Conservation (phyloP, 176 grass and related monocot species). For the Eleusine coracana region DNA sequence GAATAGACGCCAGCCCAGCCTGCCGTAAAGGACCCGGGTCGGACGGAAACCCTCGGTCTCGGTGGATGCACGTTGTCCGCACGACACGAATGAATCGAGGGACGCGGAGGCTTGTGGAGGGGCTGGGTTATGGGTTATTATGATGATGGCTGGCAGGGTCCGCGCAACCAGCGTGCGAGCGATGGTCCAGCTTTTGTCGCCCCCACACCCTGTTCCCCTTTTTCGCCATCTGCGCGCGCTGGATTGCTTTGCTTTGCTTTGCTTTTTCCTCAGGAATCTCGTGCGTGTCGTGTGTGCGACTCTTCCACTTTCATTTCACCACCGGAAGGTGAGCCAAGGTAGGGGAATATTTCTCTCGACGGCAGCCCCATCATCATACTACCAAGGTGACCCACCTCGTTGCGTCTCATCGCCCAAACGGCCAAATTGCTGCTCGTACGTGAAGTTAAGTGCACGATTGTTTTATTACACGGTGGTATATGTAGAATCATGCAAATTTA, state of each 20-base stretch:
- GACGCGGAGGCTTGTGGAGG: not conserved
- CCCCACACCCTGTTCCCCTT: not conserved
- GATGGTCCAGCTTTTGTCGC: conserved; percentile 31
- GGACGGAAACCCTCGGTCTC: no score
- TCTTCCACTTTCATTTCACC: not conserved
- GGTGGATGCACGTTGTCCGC: not conserved
- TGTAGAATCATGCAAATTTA: no score
- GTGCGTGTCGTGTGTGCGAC: not conserved
- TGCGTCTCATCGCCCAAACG: no score
- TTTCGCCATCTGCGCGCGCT: not conserved
- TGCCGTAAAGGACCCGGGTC: not conserved
- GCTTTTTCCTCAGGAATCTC: not conserved
- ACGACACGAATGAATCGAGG: not conserved
- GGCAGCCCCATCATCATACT: no score
- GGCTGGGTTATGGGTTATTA: no score
- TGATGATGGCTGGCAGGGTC: conserved; percentile 22
- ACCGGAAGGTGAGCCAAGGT: not conserved
- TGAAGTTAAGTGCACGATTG: no score
- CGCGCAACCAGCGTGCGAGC: conserved; percentile 15
- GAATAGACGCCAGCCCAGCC: not conserved
- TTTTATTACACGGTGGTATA: no score
- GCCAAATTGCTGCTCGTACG: no score
- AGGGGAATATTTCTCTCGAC: not conserved
- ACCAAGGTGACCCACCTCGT: no score
- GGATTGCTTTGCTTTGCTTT: not conserved